Conservation (phyloP, 305 asterid species). For the Fraxinus angustifolia region DNA sequence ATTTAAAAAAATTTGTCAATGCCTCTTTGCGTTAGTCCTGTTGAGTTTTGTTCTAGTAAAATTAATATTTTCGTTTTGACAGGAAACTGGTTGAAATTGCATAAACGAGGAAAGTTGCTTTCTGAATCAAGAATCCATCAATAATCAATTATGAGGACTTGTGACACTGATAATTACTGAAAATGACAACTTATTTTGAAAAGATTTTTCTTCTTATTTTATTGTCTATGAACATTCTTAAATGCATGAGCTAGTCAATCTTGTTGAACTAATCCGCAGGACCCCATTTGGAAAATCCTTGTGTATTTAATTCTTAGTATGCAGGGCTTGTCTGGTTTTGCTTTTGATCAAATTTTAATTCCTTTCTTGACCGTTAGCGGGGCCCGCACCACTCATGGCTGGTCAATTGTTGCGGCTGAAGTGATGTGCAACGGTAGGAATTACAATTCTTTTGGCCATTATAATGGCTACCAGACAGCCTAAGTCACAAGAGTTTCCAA, state of each 20-base stretch:
- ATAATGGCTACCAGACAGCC: too few species aligned
- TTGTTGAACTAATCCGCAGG: not conserved
- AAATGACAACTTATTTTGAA: not conserved
- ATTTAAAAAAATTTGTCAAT: not conserved
- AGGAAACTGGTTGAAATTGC: not conserved
- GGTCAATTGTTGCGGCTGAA: too few species aligned
- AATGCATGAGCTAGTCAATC: not conserved
- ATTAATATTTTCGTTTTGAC: not conserved
- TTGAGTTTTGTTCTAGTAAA: not conserved
- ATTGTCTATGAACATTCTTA: not conserved
- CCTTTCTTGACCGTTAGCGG: too few species aligned
- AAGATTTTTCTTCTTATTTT: not conserved
- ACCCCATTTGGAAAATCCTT: not conserved
- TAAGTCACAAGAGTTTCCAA: not conserved
- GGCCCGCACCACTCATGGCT: too few species aligned
- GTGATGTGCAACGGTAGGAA: too few species aligned
- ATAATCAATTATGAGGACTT: not conserved
- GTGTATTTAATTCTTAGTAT: not conserved
- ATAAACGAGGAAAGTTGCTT: not conserved
- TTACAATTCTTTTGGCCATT: too few species aligned
- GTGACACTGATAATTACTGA: not conserved
- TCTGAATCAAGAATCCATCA: not conserved
- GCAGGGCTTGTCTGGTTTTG: not conserved
- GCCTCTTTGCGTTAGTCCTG: not conserved
- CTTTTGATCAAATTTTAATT: too few species aligned